phyloP scores from a whole-genome alignment of 208 protist species.

The Leishmania arabica region DNA sequence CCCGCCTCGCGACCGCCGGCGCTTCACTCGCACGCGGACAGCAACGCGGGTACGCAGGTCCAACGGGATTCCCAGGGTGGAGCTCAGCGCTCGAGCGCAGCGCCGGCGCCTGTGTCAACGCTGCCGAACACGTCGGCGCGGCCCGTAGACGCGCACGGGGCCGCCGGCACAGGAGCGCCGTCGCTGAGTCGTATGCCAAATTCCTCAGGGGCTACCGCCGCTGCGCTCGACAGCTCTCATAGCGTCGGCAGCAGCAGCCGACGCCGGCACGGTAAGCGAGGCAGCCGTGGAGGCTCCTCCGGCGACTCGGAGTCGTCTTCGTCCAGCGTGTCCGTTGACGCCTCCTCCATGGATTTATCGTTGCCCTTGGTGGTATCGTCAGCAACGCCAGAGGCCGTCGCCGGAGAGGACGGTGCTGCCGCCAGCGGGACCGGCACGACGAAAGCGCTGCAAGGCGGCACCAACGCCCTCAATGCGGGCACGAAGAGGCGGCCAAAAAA shows the following conservation, averaged over 20 bases:
- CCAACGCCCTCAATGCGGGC: not conserved
- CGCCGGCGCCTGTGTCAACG: no score
- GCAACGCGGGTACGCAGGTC: not conserved
- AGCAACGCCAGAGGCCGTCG: no score
- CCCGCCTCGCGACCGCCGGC: not conserved
- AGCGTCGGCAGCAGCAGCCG: not conserved
- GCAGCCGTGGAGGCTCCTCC: not conserved
- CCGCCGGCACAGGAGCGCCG: not conserved
- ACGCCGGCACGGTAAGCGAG: not conserved
- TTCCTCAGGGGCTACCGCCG: not conserved
- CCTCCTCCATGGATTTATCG: not conserved
- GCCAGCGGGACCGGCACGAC: not conserved
- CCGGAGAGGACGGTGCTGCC: no score
- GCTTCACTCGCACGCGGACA: not conserved
- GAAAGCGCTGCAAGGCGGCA: not conserved
- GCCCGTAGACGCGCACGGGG: not conserved
- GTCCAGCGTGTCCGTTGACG: not conserved
- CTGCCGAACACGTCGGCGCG: not conserved
- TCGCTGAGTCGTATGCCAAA: constrained; percentile 12
- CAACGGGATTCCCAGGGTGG: not conserved
- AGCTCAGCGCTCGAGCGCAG: not conserved
- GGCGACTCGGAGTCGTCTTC: constrained; percentile 3
- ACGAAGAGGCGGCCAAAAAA: not conserved
- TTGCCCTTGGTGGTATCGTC: not conserved
- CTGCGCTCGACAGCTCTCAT: not conserved